Evolutionary conservation across 2,329 filamentous ascomycete species (phyloP), one percentile per base, ranked within the genome.

Genomic region (Aspergillus eucalypticola): DNA sequence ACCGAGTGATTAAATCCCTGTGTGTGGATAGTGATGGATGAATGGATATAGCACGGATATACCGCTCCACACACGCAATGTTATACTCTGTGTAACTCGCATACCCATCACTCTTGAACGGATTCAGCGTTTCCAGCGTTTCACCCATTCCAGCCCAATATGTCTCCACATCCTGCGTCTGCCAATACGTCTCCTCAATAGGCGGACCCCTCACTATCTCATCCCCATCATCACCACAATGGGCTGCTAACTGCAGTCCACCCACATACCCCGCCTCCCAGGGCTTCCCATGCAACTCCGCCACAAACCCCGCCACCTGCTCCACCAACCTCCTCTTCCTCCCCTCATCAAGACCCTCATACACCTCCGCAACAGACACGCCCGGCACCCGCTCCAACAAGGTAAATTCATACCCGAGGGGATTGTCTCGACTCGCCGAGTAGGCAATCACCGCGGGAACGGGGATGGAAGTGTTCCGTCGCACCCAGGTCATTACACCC

Each of bases 111-210:
- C 21, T n/a, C 1, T 25, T 13, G 21, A 21, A n/a, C 8, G 54
- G 44, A 29, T 57, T 57, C 27, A 57, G 32, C 3, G 46, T 19
- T 19, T 50, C 44, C 10, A 57, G 4, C 4, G 35, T 51, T 13
- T 38, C 53, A 0, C 29, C 13, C 39, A 7, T 32, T 3, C 25
- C 35, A 2, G 13, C 6, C 54, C 73, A 78, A 48, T 68, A 67
- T 15, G 54, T 53, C 8, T 58, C 63, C 2, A 77, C 56, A 27
- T 78, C 73, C 4, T 71, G 70, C 6, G 38, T 59, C 54, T 72
- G 67, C 76, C 76, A 78, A 44, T 75, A 77, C 8, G 68, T 73
- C 54, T 78, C 75, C 4, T 77, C 76, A 7, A 78, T 51, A 1
- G 72, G 54, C 2, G 66, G 73, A 2, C 70, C 74, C 1, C 65